These are phyloP conservation scores for Fusarium abutilonis DNA, from an alignment of 2,329 filamentous ascomycete species.

Conservation along the genomic window DNA sequence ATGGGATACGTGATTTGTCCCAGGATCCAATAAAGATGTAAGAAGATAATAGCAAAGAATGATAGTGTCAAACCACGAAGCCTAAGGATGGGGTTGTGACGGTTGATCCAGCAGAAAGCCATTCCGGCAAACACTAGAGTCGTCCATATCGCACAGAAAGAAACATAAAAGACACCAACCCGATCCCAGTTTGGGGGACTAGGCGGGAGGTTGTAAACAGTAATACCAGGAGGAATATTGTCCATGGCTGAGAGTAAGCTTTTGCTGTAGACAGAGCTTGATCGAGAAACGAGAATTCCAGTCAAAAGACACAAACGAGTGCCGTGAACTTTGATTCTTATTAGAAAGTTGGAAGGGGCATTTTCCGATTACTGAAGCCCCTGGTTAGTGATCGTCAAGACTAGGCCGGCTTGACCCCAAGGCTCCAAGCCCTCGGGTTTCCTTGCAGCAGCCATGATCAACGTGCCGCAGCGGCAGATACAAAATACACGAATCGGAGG, in stretches of 20 bases:
- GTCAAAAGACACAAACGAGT: not conserved
- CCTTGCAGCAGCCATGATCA: conserved; percentile 2
- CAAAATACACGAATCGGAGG: not conserved
- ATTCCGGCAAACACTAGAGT: conserved; percentile 46
- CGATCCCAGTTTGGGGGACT: conserved; percentile 8
- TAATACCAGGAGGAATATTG: not conserved
- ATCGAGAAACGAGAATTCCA: not conserved
- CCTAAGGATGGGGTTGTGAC: conserved; percentile 51
- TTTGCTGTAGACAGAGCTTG: not conserved
- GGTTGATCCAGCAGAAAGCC: conserved; percentile 51
- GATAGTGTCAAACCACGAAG: conserved; percentile 55
- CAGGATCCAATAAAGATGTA: conserved; percentile 55
- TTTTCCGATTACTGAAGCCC: not conserved
- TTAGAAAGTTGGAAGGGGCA: not conserved
- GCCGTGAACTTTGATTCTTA: not conserved
- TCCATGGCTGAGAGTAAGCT: conserved; percentile 7
- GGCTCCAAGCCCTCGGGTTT: not conserved
- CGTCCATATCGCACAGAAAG: conserved; percentile 16
- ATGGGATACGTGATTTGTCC: conserved; percentile 53
- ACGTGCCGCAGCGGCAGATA: not conserved
- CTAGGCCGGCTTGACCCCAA: not conserved
- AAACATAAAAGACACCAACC: conserved; percentile 14
- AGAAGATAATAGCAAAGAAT: conserved; percentile 51
- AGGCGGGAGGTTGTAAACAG: conserved; percentile 12
- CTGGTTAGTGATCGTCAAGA: conserved; percentile 4